Evolutionary conservation across 73 alveolate genomes (phyloP), one percentile per base, ranked within the genome.

Genomic region (Loxodes magnus): DNA sequence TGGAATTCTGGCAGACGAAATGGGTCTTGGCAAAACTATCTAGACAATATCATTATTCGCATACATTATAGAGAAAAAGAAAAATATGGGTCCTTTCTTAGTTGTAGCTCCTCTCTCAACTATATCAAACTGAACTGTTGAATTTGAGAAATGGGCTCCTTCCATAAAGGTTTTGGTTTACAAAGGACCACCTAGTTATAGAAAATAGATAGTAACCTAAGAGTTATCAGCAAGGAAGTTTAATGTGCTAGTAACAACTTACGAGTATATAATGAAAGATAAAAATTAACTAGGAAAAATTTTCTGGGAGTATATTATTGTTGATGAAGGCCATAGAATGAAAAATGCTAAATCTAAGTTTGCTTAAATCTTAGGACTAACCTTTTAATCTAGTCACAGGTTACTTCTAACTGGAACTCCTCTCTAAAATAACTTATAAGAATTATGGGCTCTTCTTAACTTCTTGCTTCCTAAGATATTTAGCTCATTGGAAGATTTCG

Each of bases 301-400:
- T 0, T 15, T 9, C 5, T 51, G 65, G 65, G 6, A 83, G 71
- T 90, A 90, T 71, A 90, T 94, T 15, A 84, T 94, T 42, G 98
- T 94, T 9, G 99, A 94, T 71, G 99, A 94, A 74, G 99, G 98
- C 29, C 99, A 94, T 71, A 77, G 97, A 59, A 94, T 94, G 97
- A 94, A 94, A 67, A 94, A 90, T 72, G 74, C 85, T 43, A 86
- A 87, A 64, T 74, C 94, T 17, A 93, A 93, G 62, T 90, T 93
- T 58, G 94, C 98, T 20, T 84, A 77, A 49, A 89, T 94, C 29
- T 61, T 90, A 35, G 97, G 97, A n/a, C 74, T 86, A 19, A 83
- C 83, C 66, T 90, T 84, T 76, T 23, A 66, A 35, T 72, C 95
- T 46, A 96, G 84, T n/a, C 87, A 90, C 70, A 70, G 99, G 64